Evolutionary conservation across 768 basidiomycete genomes (phyloP).

Genomic region (Suillus alpinus): DNA sequence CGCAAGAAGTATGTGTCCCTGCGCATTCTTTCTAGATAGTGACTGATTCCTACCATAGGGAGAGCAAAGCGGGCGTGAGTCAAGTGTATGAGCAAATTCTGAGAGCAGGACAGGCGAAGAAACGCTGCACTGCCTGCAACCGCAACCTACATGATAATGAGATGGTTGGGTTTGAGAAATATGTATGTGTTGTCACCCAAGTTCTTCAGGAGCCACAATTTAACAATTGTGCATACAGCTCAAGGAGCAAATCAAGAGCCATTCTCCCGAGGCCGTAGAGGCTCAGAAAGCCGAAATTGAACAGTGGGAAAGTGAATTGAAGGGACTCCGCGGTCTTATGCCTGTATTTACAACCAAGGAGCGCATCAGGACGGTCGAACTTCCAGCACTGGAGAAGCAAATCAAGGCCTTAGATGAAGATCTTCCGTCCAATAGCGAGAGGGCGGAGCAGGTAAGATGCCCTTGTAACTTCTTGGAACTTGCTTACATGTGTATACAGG

Average conservation of each 20-base stretch:
- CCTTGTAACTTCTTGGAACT: conserved; percentile 3
- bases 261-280: conserved; percentile 43
- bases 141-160: conserved; percentile 59
- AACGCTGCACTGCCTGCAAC: conserved; percentile 75
- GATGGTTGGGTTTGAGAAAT: conserved; percentile 62
- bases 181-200: conserved; percentile 42
- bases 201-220: neutral
- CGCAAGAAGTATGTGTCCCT: conserved; percentile 17
- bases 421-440: conserved; percentile 47
- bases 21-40: neutral
- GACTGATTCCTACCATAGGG: conserved; percentile 12
- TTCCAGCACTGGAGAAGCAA: conserved; percentile 63
- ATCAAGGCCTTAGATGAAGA: conserved; percentile 55
- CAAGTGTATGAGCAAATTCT: conserved; percentile 56
- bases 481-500: conserved; percentile 34
- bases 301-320: conserved; percentile 61
- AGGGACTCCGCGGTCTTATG: conserved; percentile 53
- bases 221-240: conserved; percentile 42
- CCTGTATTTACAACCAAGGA: conserved; percentile 54
- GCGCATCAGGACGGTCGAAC: conserved; percentile 56
- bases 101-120: conserved; percentile 55
- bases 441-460: conserved; percentile 60
- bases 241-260: conserved; percentile 56
- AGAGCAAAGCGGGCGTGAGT: conserved; percentile 33
- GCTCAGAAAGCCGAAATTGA: conserved; percentile 45